A percentile compares a stretch with the other conserved stretches of the same genome.
Conservation (phyloP, 331 rosid genomes). For the Quercus phellos region DNA sequence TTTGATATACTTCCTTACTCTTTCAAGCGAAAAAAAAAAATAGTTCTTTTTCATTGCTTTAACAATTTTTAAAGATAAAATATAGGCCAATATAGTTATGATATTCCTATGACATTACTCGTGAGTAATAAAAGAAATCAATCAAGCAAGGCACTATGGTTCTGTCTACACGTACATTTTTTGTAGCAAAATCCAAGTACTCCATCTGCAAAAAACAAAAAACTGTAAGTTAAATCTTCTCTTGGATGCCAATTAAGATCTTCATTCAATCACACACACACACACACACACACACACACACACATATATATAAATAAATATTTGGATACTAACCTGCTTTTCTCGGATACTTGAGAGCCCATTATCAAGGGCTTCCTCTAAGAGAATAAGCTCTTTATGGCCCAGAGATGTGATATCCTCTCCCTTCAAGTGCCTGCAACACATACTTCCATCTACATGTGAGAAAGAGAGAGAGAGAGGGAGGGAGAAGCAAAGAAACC, state of each 20-base stretch:
- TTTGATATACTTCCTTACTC: no score
- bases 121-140: no score
- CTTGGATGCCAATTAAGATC: not conserved
- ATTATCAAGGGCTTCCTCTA: conserved; percentile 62
- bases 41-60: not conserved
- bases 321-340: conserved; percentile 40
- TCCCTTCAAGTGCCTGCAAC: conserved; percentile 82
- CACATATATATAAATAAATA: no score
- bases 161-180: conserved; percentile 48
- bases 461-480: not conserved
- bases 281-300: no score
- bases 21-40: no score
- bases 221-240: not conserved
- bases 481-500: not conserved
- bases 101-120: no score
- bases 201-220: conserved; percentile 43
- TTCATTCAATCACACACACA: no score
- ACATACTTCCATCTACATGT: not conserved
- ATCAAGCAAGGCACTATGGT: not conserved
- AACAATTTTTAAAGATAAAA: not conserved
- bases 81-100: not conserved
- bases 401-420: conserved; percentile 73
- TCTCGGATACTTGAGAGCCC: conserved; percentile 59
- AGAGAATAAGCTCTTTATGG: conserved; percentile 58
- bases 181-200: conserved; percentile 36